Conservation (phyloP, 2,329 filamentous ascomycete species). For the Pseudogymnoascus verrucosus region DNA sequence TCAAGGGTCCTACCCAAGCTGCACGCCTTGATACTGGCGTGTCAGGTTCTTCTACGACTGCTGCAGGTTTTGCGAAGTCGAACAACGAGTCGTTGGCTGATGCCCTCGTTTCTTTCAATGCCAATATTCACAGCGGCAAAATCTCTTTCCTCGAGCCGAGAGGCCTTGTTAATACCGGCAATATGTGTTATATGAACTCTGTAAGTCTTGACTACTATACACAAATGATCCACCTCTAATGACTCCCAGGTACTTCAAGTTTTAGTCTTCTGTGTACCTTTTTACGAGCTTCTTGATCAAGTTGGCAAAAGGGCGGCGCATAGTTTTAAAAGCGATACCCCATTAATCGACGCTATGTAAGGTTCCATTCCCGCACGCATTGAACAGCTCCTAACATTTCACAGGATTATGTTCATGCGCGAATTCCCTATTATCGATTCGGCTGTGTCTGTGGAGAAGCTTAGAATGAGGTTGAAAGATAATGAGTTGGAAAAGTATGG, state of each 20-base stretch:
- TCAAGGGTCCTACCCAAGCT: conserved; percentile 42
- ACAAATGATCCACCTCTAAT: conserved; percentile 28
- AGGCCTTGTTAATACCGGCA: conserved; percentile 91
- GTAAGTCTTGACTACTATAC: conserved; percentile 45
- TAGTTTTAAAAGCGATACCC: conserved; percentile 92
- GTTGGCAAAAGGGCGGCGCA: conserved; percentile 75
- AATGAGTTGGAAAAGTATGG: conserved; percentile 85
- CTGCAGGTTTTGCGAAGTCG: conserved; percentile 35
- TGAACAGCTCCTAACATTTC: conserved; percentile 10
- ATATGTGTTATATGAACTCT: conserved; percentile 99
- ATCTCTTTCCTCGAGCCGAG: conserved; percentile 83
- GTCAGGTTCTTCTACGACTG: conserved; percentile 24
- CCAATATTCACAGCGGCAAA: conserved; percentile 48
- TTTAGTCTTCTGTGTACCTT: conserved; percentile 85
- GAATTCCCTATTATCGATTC: conserved; percentile 84
- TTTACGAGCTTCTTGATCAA: conserved; percentile 88
- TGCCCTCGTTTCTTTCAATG: conserved; percentile 64
- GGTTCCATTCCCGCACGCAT: conserved; percentile 28
- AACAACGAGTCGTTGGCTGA: conserved; percentile 63
- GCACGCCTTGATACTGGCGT: conserved; percentile 16
- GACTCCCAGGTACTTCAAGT: conserved; percentile 75
- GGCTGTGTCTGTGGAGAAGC: conserved; percentile 63
- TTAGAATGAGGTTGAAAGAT: conserved; percentile 66
- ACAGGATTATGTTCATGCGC: conserved; percentile 87
- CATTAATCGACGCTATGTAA: conserved; percentile 87